A percentile compares a stretch with the other conserved stretches of the same genome.
phyloP scores from a whole-genome alignment of 1,284 basidiomycete genomes.

The Apiotrichum mycotoxinovorans region DNA sequence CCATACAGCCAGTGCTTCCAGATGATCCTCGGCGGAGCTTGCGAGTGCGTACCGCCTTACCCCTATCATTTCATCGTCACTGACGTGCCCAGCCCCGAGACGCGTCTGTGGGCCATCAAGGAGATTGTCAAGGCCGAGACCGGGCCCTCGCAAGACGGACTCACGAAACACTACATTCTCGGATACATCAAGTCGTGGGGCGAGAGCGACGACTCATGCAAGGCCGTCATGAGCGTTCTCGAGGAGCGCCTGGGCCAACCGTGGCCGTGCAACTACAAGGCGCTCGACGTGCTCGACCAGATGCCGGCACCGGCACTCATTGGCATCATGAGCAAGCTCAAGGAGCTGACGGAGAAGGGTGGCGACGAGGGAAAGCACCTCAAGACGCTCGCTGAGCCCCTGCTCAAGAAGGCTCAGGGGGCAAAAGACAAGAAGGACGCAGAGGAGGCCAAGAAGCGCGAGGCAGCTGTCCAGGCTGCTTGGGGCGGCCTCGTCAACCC shows the following conservation, averaged over 20 bases:
- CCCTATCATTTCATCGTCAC: not conserved
- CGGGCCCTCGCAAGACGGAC: not conserved
- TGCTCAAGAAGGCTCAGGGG: conserved; percentile 26
- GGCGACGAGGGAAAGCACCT: conserved; percentile 29
- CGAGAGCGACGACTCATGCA: conserved; percentile 24
- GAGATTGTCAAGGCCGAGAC: conserved; percentile 1
- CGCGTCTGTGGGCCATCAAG: conserved; percentile 1
- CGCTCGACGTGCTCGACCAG: conserved; percentile 29
- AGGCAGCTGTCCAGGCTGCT: conserved; percentile 23
- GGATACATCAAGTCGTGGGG: conserved; percentile 4
- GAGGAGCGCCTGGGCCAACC: conserved; percentile 34
- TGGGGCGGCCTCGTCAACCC: conserved; percentile 32
- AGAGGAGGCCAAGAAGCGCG: conserved; percentile 35
- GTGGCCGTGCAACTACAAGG: conserved; percentile 47
- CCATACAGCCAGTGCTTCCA: conserved; percentile 16
- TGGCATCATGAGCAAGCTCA: conserved; percentile 27
- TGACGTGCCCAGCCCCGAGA: not conserved
- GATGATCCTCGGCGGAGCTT: not conserved
- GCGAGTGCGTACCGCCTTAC: not conserved
- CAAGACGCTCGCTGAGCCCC: conserved; percentile 31
- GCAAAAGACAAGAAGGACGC: conserved; percentile 25
- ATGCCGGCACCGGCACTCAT: conserved; percentile 27
- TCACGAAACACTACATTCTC: not conserved
- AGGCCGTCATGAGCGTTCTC: conserved; percentile 37
- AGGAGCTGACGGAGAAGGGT: conserved; percentile 21